Conservation (phyloP, 345 rosid species). For the Eucalyptus pauciflora region DNA sequence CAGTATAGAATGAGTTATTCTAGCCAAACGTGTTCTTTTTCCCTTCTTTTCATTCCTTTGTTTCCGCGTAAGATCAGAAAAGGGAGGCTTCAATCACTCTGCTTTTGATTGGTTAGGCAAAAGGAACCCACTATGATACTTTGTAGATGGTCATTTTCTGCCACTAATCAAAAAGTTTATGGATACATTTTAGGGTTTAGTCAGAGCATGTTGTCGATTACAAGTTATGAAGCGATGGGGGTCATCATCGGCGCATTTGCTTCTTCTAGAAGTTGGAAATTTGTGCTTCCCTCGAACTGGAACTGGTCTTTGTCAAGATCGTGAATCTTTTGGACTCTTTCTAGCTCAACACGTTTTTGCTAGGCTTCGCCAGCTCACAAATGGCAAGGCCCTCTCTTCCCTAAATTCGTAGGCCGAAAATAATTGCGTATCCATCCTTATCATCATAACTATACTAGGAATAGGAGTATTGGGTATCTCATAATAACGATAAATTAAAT, state of each 20-base stretch:
- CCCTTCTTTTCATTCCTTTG: not conserved
- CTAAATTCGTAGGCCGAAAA: not conserved
- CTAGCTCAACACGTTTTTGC: not conserved
- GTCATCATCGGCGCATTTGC: not conserved
- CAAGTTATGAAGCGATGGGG: not conserved
- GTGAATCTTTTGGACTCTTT: not conserved
- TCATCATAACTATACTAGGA: not conserved
- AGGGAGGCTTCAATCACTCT: not conserved
- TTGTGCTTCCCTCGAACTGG: not conserved
- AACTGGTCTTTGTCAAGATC: not conserved
- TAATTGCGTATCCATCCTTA: not conserved
- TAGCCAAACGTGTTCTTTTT: not conserved
- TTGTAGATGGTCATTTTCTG: not conserved
- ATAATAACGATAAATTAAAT: not conserved
- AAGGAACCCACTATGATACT: not conserved
- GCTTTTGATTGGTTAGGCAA: not conserved
- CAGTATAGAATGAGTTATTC: not conserved
- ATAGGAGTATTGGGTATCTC: not conserved
- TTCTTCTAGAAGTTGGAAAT: not conserved
- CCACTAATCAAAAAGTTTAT: not conserved
- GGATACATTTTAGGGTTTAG: not conserved
- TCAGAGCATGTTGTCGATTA: not conserved
- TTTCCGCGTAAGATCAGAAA: not conserved
- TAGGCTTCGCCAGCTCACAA: not conserved
- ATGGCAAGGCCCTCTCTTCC: not conserved